Percentiles rank a stretch among this genome's conserved stretches.
phyloP scores from a whole-genome alignment of 2,329 filamentous ascomycete species.

The Elsinoe arachidis region DNA sequence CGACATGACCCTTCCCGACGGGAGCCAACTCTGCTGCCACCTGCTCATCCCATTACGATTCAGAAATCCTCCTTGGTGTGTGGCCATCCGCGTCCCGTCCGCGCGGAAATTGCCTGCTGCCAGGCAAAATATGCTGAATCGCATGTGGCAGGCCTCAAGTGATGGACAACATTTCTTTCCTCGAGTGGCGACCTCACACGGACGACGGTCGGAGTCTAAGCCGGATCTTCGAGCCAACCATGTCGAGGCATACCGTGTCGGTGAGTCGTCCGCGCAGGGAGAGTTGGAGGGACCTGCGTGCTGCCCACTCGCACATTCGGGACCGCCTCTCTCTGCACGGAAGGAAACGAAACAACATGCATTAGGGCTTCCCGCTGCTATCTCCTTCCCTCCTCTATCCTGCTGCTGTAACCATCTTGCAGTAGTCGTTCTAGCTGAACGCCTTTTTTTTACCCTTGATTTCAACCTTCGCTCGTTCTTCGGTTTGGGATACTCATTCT shows the following conservation, averaged over 20 bases:
- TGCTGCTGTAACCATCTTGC: background rate
- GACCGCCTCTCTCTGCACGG: background rate
- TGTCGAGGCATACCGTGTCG: background rate
- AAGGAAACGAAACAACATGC: background rate
- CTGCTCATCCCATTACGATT: background rate
- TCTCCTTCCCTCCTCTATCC: background rate
- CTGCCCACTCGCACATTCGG: too few species aligned
- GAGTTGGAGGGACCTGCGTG: too few species aligned
- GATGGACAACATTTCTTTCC: background rate
- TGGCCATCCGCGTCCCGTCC: background rate
- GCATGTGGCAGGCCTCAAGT: background rate
- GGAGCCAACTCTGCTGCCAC: background rate
- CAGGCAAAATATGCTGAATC: background rate
- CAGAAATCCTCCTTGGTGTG: background rate
- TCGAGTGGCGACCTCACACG: background rate
- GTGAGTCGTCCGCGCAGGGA: background rate
- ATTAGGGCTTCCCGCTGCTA: conserved; percentile 3
- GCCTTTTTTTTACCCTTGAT: background rate
- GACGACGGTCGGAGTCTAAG: background rate
- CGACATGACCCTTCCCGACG: conserved; percentile 2
- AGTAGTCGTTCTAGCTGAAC: background rate
- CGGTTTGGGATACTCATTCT: background rate
- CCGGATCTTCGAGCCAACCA: background rate
- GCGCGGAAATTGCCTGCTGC: background rate
- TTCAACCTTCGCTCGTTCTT: background rate